Percentiles rank a stretch among this genome's conserved stretches.
Evolutionary conservation across 495 filamentous ascomycete genomes (phyloP).

Genomic region (Aspergillus nanangensis): DNA sequence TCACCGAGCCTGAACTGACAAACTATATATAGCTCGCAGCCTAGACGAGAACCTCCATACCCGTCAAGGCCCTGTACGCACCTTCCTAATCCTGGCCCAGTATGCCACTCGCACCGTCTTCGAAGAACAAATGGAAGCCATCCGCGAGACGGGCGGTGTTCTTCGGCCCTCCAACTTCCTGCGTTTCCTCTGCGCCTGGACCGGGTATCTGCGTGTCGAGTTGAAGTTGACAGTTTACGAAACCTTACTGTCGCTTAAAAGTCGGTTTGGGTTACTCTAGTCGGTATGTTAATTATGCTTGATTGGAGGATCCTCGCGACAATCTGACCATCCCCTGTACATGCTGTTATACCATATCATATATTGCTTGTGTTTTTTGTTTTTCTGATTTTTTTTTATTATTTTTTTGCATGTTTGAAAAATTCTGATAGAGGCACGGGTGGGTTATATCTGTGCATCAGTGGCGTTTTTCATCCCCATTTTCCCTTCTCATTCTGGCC

Average conservation of each 20-base stretch:
- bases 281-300: background rate
- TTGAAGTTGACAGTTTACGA: conserved; percentile 61
- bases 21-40: conserved; percentile 62
- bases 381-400: too few relatives aligned
- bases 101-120: conserved; percentile 90
- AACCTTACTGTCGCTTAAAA: conserved; percentile 42
- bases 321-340: background rate
- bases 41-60: conserved; percentile 94
- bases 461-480: conserved; percentile 21
- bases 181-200: conserved; percentile 52
- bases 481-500: background rate
- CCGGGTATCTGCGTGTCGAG: conserved; percentile 57
- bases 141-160: conserved; percentile 53
- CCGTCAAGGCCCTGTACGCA: conserved; percentile 76
- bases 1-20: too few relatives aligned
- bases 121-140: conserved; percentile 74
- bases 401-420: conserved; percentile 16
- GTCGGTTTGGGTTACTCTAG: conserved; percentile 29
- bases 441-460: conserved; percentile 27
- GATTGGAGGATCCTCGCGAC: background rate
- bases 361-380: too few relatives aligned
- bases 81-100: conserved; percentile 88
- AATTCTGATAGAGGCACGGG: conserved; percentile 14
- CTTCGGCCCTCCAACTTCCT: conserved; percentile 52
- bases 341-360: too few relatives aligned